Percentiles rank a stretch among this genome's conserved stretches.
phyloP scores from a whole-genome alignment of 306 rosid genomes.

The Gleditsia sinensis region DNA sequence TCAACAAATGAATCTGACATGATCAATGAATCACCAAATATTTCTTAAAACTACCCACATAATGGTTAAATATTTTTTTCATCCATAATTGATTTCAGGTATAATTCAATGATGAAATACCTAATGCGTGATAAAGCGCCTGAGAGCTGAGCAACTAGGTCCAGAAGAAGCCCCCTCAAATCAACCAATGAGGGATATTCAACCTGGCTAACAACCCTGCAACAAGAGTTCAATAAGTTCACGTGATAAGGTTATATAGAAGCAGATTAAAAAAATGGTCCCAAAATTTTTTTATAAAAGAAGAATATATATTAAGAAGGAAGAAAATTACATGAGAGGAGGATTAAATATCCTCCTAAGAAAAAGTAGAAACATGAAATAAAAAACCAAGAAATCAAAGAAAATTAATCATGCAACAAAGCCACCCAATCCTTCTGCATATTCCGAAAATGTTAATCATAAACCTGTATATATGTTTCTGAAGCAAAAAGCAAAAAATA shows the following conservation, averaged over 20 bases:
- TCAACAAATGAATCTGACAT: slow-evolving; percentile 17
- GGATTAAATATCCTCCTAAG: no score
- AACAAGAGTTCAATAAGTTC: slow-evolving; percentile 45
- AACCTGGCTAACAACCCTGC: slow-evolving; percentile 99
- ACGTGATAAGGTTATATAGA: slow-evolving; percentile 22
- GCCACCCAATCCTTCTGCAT: no score
- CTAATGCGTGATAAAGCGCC: slow-evolving; percentile 99
- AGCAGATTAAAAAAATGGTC: background rate
- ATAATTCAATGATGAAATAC: slow-evolving; percentile 46
- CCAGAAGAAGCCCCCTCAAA: slow-evolving; percentile 95
- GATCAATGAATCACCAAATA: slow-evolving; percentile 8
- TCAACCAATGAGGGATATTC: slow-evolving; percentile 99
- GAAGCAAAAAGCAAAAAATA: slow-evolving; percentile 12
- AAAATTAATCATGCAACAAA: no score
- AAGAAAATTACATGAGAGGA: no score
- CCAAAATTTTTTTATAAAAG: no score
- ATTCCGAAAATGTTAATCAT: slow-evolving; percentile 8
- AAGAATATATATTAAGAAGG: no score
- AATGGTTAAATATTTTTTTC: slow-evolving; percentile 9
- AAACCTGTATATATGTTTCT: slow-evolving; percentile 8
- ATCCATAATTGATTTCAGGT: slow-evolving; percentile 6
- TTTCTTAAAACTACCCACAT: slow-evolving; percentile 23
- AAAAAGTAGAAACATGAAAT: no score
- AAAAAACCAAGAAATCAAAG: no score
- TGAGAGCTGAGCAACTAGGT: slow-evolving; percentile 96